Base-by-base conservation (phyloP, 768 basidiomycete genomes). In the Lentinula edodes region DNA sequence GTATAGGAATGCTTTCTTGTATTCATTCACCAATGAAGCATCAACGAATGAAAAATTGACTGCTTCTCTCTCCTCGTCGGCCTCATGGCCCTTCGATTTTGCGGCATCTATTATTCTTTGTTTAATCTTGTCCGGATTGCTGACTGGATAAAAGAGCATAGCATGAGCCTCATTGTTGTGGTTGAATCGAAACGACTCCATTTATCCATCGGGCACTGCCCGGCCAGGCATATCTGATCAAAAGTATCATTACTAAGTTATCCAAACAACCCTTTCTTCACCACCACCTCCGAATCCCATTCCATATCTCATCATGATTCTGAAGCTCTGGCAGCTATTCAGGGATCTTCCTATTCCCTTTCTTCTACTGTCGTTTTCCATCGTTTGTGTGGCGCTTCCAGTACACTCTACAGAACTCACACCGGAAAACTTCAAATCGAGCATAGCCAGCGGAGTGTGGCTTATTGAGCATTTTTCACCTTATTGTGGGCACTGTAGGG, bases 31-130 rank as follows among this genome's bases (percentile, higher is more conserved):
- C 68, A 93, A 82, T 39, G 78, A 79, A 20, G 91, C 93, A 70
- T 98, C 90, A 68, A 98, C 78, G 73, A 98, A 98, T 0, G 91
- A 90, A 74, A 91, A 97, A 67, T 95, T 92, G 66, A 97, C 82
- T n/a, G 83, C 82, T 34, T 84, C 84, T 56, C 92, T 82, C 67
- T 91, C 89, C 13, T 65, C 67, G 32, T 91, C 84, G 18, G 93
- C 92, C 6, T 80, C 78, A 1, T 71, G 72, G 0, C 88, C 90
- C 16, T 77, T 71, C 46, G 83, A 73, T 9, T 79, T 81, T 3
- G 91, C 82, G 0, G 94, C 94, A 6, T 75, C 74, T 54, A 95
- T 79, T 52, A 98, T 87, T 2, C 90, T 81, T 45, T 76, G 72
- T 28, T 88, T 79, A 23, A 97, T 74, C 0, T 73, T 74, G 0